A percentile compares a stretch with the other conserved stretches of the same genome.
Conservation (phyloP, 352 stramenopile species). For the Globisporangium radiosum region DNA sequence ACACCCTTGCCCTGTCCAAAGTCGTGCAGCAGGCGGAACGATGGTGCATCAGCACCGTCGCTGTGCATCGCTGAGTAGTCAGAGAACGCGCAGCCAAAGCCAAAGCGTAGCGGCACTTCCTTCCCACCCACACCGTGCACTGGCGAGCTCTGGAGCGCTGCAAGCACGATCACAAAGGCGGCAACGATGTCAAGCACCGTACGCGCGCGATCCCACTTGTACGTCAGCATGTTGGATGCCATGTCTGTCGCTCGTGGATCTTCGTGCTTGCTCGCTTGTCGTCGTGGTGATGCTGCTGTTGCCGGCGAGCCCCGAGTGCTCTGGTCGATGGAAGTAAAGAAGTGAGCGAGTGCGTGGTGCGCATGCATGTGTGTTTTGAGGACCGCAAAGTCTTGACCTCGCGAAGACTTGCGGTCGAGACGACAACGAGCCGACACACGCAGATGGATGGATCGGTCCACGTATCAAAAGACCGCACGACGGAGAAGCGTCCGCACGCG, state of each 20-base stretch:
- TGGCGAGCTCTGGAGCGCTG: neutral
- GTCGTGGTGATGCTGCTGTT: neutral
- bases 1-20: slow-evolving; percentile 40
- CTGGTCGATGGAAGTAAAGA: slow-evolving; percentile 5
- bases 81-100: slow-evolving; percentile 44
- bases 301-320: neutral
- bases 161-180: neutral
- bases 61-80: slow-evolving; percentile 35
- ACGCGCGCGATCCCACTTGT: too few relatives aligned
- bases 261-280: neutral
- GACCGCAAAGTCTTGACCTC: too few relatives aligned
- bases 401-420: slow-evolving; percentile 5
- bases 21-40: slow-evolving; percentile 39
- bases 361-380: neutral
- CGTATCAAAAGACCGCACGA: too few relatives aligned
- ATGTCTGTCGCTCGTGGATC: neutral
- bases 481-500: too few relatives aligned
- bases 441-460: neutral
- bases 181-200: too few relatives aligned
- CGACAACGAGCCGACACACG: slow-evolving; percentile 11
- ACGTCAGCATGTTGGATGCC: neutral
- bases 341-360: slow-evolving; percentile 1
- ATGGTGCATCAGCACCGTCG: slow-evolving; percentile 12
- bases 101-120: slow-evolving; percentile 24
- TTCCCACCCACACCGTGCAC: neutral